Evolutionary conservation across 2,329 filamentous ascomycete genomes (phyloP).

Genomic region (Talaromyces marneffei): DNA sequence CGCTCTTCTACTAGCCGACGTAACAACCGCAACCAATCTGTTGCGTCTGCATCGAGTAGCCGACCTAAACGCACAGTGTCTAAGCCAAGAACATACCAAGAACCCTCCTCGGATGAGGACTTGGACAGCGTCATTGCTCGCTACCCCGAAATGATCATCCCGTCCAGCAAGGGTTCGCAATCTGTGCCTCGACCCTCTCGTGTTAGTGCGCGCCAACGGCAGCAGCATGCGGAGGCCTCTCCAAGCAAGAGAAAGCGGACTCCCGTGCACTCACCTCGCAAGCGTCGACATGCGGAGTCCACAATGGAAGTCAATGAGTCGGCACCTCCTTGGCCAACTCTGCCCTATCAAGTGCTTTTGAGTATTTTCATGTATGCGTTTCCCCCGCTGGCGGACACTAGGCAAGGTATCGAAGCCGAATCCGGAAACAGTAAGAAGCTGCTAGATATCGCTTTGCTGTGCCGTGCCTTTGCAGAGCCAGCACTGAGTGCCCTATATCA

Average conservation of each 20-base stretch:
- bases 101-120: conserved; percentile 30
- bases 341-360: conserved; percentile 64
- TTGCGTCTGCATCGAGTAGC: conserved; percentile 15
- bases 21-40: conserved; percentile 10
- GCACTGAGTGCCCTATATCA: conserved; percentile 68
- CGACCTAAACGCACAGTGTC: conserved; percentile 28
- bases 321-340: conserved; percentile 53
- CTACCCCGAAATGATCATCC: conserved; percentile 14
- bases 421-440: conserved; percentile 52
- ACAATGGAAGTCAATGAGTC: conserved; percentile 21
- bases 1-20: conserved; percentile 1
- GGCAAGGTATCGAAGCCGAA: conserved; percentile 19
- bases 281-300: conserved; percentile 9
- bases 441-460: conserved; percentile 56
- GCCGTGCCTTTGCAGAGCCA: conserved; percentile 62
- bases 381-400: conserved; percentile 46
- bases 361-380: conserved; percentile 66
- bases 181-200: conserved; percentile 5
- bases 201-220: not conserved
- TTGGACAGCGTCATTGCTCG: conserved; percentile 16
- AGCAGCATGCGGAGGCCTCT: conserved; percentile 9
- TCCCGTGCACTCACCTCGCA: conserved; percentile 13
- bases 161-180: conserved; percentile 4
- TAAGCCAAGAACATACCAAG: conserved; percentile 28
- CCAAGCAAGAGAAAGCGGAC: conserved; percentile 19